A percentile compares a stretch with the other conserved stretches of the same genome.
phyloP scores from a whole-genome alignment of 2,329 filamentous ascomycete species.

The Chaetomiaceae sp. region DNA sequence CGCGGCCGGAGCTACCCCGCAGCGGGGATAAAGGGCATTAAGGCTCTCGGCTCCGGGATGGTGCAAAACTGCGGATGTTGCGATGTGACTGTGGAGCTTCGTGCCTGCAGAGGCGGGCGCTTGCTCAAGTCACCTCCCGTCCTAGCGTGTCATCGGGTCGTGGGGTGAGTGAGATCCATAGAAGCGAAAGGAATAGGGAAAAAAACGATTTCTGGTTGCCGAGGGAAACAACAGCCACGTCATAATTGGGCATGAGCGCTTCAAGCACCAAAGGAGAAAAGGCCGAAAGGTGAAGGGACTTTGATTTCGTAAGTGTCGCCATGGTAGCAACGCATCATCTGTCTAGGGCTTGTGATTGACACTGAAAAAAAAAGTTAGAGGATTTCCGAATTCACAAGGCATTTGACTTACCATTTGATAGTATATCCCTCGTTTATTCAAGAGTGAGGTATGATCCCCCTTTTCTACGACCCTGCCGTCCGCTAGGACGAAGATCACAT shows the following conservation, averaged over 20 bases:
- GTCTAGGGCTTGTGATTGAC: conserved; percentile 55
- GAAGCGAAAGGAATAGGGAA: no score
- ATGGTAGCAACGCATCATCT: conserved; percentile 31
- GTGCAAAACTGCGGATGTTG: not conserved
- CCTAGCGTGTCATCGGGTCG: not conserved
- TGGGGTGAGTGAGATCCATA: not conserved
- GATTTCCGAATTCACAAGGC: not conserved
- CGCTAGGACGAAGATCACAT: conserved; percentile 72
- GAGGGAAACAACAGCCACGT: no score
- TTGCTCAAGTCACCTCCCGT: not conserved
- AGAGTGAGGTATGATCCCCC: conserved; percentile 47
- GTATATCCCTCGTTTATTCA: conserved; percentile 49
- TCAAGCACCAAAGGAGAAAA: no score
- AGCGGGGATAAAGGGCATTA: conserved; percentile 18
- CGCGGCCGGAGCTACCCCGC: conserved; percentile 14
- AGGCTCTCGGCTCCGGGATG: not conserved
- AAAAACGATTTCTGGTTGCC: no score
- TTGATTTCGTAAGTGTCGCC: no score
- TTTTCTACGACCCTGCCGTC: conserved; percentile 57
- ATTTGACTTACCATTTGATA: conserved; percentile 50
- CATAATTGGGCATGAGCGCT: no score
- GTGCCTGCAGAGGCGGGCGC: not conserved
- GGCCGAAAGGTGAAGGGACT: no score
- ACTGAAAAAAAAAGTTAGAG: conserved; percentile 34
- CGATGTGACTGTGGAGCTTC: not conserved